Evolutionary conservation across 1,284 basidiomycete species (phyloP).

Genomic region (Leccinum insigne): DNA sequence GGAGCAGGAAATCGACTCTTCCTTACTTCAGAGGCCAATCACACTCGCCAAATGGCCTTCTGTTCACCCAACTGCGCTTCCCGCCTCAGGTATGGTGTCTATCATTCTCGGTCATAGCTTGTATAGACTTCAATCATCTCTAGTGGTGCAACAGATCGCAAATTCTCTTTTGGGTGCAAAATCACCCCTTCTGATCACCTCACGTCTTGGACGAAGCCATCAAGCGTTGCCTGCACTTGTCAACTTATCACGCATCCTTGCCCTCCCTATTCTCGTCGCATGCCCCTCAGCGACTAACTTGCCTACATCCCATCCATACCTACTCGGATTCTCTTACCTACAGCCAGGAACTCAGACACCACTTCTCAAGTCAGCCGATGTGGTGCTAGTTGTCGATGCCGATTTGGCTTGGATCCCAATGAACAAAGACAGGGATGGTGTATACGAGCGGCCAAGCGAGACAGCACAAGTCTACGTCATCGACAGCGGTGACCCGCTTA

Average conservation of each 20-base stretch:
- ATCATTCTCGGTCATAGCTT: neutral
- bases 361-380: constrained; percentile 55
- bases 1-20: constrained; percentile 58
- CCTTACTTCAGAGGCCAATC: constrained; percentile 32
- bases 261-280: constrained; percentile 54
- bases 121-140: neutral
- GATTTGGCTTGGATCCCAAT: constrained; percentile 68
- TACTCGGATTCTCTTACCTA: constrained; percentile 50
- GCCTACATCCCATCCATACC: constrained; percentile 57
- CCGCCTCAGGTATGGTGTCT: constrained; percentile 41
- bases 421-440: constrained; percentile 38
- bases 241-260: constrained; percentile 49
- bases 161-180: constrained; percentile 49
- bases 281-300: constrained; percentile 55
- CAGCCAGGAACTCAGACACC: constrained; percentile 42
- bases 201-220: constrained; percentile 58
- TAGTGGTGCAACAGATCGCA: constrained; percentile 47
- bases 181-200: constrained; percentile 64
- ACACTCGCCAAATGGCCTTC: constrained; percentile 48
- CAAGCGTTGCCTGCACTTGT: constrained; percentile 48
- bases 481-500: constrained; percentile 64
- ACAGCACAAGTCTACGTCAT: constrained; percentile 57
- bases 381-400: constrained; percentile 61
- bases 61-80: constrained; percentile 50
- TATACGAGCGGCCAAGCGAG: constrained; percentile 35